These are phyloP conservation scores for Scutellaria baicalensis DNA, from an alignment of 257 asterid genomes.

Conservation along the genomic window DNA sequence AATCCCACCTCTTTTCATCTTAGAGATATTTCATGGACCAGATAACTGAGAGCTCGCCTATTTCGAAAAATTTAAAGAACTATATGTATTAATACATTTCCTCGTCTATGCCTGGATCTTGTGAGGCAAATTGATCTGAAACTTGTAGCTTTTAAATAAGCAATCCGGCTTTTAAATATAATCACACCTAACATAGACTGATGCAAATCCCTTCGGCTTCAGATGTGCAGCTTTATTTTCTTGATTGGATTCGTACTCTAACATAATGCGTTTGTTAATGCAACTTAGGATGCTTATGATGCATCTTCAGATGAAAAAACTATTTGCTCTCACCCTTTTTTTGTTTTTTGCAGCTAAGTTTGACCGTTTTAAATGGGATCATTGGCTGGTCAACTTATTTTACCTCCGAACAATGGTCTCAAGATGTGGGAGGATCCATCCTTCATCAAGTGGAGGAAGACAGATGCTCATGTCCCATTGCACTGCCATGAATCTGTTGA, in stretches of 20 bases:
- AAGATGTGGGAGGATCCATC: conserved; percentile 96
- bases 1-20: not conserved
- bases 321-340: not conserved
- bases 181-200: not conserved
- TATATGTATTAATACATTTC: not conserved
- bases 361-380: conserved; percentile 49
- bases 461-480: conserved; percentile 86
- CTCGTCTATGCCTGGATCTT: not conserved
- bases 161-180: not conserved
- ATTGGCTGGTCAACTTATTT: conserved; percentile 50
- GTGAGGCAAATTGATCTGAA: not conserved
- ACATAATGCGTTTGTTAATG: not conserved
- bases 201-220: not conserved
- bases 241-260: not conserved
- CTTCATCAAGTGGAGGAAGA: conserved; percentile 88
- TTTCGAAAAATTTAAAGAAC: not conserved
- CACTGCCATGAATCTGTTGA: conserved; percentile 89
- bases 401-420: conserved; percentile 48
- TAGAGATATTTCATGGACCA: not conserved
- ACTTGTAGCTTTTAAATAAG: not conserved
- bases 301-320: not conserved
- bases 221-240: conserved; percentile 3
- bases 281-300: not conserved
- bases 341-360: conserved; percentile 12
- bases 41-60: not conserved